Conservation (phyloP, 2,329 filamentous ascomycete species). For the Lasiodiplodia citricola region DNA sequence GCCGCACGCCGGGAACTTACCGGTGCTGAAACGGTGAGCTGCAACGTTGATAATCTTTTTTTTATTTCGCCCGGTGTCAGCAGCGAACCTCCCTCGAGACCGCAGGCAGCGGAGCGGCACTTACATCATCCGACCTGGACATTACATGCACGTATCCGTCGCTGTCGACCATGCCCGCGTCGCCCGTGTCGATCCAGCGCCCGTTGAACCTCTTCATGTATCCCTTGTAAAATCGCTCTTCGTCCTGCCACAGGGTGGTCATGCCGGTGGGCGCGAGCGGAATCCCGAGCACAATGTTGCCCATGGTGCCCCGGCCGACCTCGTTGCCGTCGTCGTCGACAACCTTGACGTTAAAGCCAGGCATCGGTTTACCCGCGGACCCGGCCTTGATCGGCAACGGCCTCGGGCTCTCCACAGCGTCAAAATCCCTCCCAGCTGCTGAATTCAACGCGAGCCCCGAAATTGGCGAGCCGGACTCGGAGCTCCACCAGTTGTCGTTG, state of each 20-base stretch:
- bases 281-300: conserved; percentile 85
- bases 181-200: conserved; percentile 87
- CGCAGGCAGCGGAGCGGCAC: not conserved
- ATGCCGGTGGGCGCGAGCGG: conserved; percentile 87
- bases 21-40: conserved; percentile 86
- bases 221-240: conserved; percentile 81
- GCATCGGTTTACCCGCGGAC: conserved; percentile 88
- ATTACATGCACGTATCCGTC: conserved; percentile 71
- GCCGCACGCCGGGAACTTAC: conserved; percentile 51
- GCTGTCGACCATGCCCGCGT: conserved; percentile 83
- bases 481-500: conserved; percentile 78
- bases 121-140: conserved; percentile 69
- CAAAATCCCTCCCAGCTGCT: conserved; percentile 62
- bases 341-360: conserved; percentile 84
- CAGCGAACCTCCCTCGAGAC: not conserved
- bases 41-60: conserved; percentile 84
- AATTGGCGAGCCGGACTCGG: conserved; percentile 72
- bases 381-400: conserved; percentile 76
- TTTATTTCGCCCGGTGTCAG: not conserved
- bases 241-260: conserved; percentile 83
- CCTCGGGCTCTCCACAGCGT: conserved; percentile 46
- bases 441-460: conserved; percentile 69
- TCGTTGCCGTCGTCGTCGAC: conserved; percentile 82
- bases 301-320: conserved; percentile 75
- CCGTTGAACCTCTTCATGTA: conserved; percentile 84